phyloP scores from a whole-genome alignment of 441 rosid genomes.

The Eutrema salsugineum region DNA sequence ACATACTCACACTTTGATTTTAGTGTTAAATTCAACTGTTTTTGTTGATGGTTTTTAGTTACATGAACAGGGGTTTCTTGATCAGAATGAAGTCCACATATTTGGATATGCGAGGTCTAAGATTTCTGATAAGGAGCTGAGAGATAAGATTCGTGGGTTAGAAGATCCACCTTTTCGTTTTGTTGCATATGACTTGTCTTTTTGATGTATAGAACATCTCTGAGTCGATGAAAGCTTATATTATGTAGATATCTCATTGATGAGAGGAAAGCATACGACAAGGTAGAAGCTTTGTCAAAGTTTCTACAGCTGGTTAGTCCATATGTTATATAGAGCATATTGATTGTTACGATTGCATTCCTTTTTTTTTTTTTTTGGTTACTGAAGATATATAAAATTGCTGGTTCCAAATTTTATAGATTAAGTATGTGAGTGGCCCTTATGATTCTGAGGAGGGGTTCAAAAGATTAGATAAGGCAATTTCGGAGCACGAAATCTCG shows the following conservation, averaged over 20 bases:
- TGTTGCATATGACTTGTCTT: neutral
- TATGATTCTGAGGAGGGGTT: conserved; percentile 90
- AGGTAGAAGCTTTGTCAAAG: conserved; percentile 46
- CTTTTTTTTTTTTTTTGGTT: neutral
- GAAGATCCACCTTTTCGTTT: conserved; percentile 12
- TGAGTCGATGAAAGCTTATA: neutral
- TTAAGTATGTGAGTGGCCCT: conserved; percentile 93
- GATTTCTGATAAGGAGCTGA: conserved; percentile 73
- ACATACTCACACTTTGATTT: neutral
- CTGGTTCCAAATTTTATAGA: conserved; percentile 40
- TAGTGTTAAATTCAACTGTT: neutral
- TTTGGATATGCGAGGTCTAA: conserved; percentile 97
- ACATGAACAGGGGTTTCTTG: conserved; percentile 66
- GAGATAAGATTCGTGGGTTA: conserved; percentile 77
- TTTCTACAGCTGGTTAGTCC: conserved; percentile 84
- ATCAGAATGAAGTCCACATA: conserved; percentile 72
- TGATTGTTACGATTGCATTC: neutral
- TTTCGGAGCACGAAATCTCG: conserved; percentile 68
- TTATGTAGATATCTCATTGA: conserved; percentile 62
- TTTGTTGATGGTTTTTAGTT: neutral
- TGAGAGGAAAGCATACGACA: conserved; percentile 47
- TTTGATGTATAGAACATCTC: neutral
- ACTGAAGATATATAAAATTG: neutral
- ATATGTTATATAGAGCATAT: neutral
- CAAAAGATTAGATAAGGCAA: conserved; percentile 65